Conservation (phyloP, 2,329 filamentous ascomycete species). For the Colletotrichum sp. region DNA sequence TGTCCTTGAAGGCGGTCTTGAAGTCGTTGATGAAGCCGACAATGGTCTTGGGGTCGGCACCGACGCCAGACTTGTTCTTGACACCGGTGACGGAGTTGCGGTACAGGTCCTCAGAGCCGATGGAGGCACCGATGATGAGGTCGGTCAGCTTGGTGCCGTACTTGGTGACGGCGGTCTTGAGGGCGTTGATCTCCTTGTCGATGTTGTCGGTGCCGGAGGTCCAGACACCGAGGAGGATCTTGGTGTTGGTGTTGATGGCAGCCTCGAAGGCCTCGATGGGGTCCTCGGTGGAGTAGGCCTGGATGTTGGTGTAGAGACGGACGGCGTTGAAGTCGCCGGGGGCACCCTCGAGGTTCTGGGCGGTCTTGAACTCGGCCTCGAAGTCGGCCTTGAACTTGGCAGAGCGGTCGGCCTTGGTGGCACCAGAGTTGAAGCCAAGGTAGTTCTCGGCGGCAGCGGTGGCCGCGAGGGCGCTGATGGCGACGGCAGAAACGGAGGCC, state of each 20-base stretch:
- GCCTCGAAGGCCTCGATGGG: conserved; percentile 83
- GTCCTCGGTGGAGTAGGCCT: conserved; percentile 70
- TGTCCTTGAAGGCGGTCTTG: conserved; percentile 58
- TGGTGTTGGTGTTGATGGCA: conserved; percentile 63
- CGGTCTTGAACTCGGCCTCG: conserved; percentile 48
- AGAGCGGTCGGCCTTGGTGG: conserved; percentile 48
- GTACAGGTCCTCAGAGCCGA: conserved; percentile 74
- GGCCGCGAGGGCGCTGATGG: conserved; percentile 43
- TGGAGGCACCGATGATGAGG: conserved; percentile 68
- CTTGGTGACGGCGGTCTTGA: conserved; percentile 59
- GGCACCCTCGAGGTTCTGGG: conserved; percentile 45
- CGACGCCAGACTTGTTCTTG: conserved; percentile 65
- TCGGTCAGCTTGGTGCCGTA: conserved; percentile 57
- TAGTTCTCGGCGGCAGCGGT: conserved; percentile 51
- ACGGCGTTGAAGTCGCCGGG: conserved; percentile 63
- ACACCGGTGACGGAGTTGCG: conserved; percentile 65
- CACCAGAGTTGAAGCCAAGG: conserved; percentile 59
- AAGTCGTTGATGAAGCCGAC: conserved; percentile 71
- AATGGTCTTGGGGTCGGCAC: conserved; percentile 63
- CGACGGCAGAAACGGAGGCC: conserved; percentile 44
- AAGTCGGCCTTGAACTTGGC: conserved; percentile 60
- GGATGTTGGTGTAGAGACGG: conserved; percentile 72
- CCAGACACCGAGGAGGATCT: conserved; percentile 71
- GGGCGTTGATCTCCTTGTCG: conserved; percentile 63
- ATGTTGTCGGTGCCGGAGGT: conserved; percentile 59